Conservation (phyloP, 495 filamentous ascomycete species). For the Jackrogersella minutella region DNA sequence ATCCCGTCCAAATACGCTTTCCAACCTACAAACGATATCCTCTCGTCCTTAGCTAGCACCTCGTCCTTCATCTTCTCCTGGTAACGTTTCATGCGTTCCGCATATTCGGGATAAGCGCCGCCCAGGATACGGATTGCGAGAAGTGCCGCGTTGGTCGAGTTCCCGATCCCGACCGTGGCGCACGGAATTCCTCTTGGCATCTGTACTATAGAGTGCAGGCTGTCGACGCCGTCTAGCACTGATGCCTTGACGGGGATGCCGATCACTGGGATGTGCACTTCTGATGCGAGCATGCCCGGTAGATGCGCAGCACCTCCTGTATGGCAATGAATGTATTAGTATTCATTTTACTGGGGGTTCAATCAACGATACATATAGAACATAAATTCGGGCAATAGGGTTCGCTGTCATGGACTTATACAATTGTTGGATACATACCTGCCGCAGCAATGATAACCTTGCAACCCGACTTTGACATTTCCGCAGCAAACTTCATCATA, state of each 20-base stretch:
- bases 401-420: too few relatives aligned
- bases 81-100: constrained; percentile 72
- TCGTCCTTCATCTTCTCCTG: constrained; percentile 68
- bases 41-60: constrained; percentile 70
- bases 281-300: constrained; percentile 89
- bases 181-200: constrained; percentile 69
- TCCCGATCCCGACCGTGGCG: constrained; percentile 83
- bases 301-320: constrained; percentile 86
- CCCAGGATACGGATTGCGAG: constrained; percentile 88
- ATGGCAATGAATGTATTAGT: not conserved
- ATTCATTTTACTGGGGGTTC: not conserved
- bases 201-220: constrained; percentile 87
- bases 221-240: constrained; percentile 87
- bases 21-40: constrained; percentile 72
- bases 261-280: constrained; percentile 89
- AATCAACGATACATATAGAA: too few relatives aligned
- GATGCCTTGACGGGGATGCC: constrained; percentile 91
- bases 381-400: too few relatives aligned
- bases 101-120: constrained; percentile 63
- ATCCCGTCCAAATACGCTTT: constrained; percentile 65
- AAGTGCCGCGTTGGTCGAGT: constrained; percentile 90
- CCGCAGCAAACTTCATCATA: constrained; percentile 79
- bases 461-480: constrained; percentile 72
- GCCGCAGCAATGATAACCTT: constrained; percentile 95
- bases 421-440: constrained; percentile 28